A percentile compares a stretch with the other conserved stretches of the same genome.
Evolutionary conservation across 2,329 filamentous ascomycete species (phyloP).

Genomic region (Colletotrichum costaricense): DNA sequence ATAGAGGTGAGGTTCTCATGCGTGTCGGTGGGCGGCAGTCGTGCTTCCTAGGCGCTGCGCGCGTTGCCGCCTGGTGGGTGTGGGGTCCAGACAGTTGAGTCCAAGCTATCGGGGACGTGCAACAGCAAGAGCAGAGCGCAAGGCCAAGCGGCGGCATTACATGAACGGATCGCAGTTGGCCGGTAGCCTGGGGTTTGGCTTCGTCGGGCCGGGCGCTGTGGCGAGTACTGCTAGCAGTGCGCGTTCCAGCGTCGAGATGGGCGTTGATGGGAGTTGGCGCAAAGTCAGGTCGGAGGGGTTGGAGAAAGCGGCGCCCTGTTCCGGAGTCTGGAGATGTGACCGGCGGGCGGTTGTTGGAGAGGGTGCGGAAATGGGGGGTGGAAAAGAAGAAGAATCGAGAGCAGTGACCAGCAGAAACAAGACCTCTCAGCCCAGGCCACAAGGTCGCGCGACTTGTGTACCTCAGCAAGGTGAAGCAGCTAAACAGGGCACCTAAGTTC

Average conservation of each 20-base stretch:
- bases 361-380: constrained; percentile 10
- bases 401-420: neutral
- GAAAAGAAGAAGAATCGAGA: constrained; percentile 8
- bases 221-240: constrained; percentile 2
- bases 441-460: constrained; percentile 10
- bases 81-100: constrained; percentile 34
- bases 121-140: constrained; percentile 29
- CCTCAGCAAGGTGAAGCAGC: constrained; percentile 14
- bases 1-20: constrained; percentile 36
- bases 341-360: neutral
- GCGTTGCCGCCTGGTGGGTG: constrained; percentile 36
- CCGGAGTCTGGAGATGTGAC: constrained; percentile 3
- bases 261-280: constrained; percentile 17
- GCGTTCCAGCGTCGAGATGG: constrained; percentile 11
- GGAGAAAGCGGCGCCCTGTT: constrained; percentile 11
- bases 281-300: constrained; percentile 13
- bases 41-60: constrained; percentile 35
- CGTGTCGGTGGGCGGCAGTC: constrained; percentile 34
- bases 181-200: constrained; percentile 15
- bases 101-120: constrained; percentile 34
- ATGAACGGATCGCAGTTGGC: constrained; percentile 23
- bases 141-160: constrained; percentile 34
- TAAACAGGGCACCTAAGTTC: constrained; percentile 10
- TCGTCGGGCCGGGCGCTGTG: constrained; percentile 14
- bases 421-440: neutral